These are phyloP conservation scores for Aphanomyces astaci DNA, from an alignment of 352 stramenopile species.

Conservation along the genomic window DNA sequence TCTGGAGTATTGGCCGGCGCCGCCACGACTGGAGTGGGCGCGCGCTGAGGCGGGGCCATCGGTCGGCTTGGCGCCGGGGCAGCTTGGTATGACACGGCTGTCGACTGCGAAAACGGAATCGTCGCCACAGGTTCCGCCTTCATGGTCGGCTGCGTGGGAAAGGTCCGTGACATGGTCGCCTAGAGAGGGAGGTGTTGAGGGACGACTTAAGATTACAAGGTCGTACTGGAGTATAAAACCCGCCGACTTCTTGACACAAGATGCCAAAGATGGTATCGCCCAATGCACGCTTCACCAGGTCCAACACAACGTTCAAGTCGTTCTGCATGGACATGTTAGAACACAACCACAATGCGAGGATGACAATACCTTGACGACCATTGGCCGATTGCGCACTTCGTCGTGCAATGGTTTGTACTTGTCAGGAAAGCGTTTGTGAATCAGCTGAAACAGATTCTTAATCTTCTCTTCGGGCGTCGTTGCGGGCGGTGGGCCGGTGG, in stretches of 20 bases:
- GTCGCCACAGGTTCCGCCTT: slow-evolving; percentile 18
- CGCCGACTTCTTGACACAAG: slow-evolving; percentile 72
- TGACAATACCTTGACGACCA: slow-evolving; percentile 1
- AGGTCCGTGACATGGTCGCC: neutral
- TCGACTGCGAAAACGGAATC: slow-evolving; percentile 23
- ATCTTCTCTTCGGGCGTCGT: slow-evolving; percentile 13
- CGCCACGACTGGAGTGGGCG: slow-evolving; percentile 2
- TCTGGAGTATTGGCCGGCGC: slow-evolving; percentile 29
- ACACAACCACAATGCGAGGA: no score
- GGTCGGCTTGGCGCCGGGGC: neutral
- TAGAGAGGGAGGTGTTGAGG: neutral
- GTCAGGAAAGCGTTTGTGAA: slow-evolving; percentile 6
- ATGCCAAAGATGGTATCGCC: slow-evolving; percentile 73
- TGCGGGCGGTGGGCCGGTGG: neutral
- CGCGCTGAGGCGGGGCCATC: neutral
- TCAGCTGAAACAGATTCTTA: slow-evolving; percentile 18
- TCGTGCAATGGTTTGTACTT: slow-evolving; percentile 16
- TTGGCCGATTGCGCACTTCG: slow-evolving; percentile 5
- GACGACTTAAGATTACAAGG: neutral
- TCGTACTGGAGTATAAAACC: slow-evolving; percentile 23
- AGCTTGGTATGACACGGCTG: neutral
- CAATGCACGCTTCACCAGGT: slow-evolving; percentile 81
- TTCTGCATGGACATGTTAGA: slow-evolving; percentile 44
- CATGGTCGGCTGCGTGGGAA: slow-evolving; percentile 6
- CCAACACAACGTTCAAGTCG: slow-evolving; percentile 80